These are phyloP conservation scores for Ceratobasidium sp. DNA, from an alignment of 1,284 basidiomycete species.

Conservation along the genomic window DNA sequence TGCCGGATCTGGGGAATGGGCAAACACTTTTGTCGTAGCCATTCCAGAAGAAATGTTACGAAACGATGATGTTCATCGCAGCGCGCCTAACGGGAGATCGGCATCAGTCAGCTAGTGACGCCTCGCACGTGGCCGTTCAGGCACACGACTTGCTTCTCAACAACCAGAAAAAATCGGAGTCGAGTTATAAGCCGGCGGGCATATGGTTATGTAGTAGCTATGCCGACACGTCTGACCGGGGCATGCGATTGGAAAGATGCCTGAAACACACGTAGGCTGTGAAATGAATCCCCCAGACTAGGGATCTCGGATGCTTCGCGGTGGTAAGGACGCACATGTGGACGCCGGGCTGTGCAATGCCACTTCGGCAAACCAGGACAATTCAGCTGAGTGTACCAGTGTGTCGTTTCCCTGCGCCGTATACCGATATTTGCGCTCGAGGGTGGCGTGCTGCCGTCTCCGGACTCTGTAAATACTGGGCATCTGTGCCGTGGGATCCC, in stretches of 20 bases:
- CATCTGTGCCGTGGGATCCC: slow-evolving; percentile 1
- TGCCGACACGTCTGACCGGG: slow-evolving; percentile 3
- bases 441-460: neutral
- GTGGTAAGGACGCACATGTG: slow-evolving; percentile 26
- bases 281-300: neutral
- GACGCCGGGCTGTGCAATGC: slow-evolving; percentile 15
- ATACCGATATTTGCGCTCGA: slow-evolving; percentile 18
- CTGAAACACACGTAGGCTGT: slow-evolving; percentile 8
- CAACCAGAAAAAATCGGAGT: neutral
- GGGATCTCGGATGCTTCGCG: neutral
- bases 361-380: slow-evolving; percentile 22
- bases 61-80: neutral
- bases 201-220: neutral
- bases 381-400: neutral
- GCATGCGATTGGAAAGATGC: neutral
- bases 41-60: neutral
- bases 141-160: slow-evolving; percentile 8
- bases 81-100: neutral
- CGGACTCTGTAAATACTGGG: slow-evolving; percentile 27
- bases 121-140: slow-evolving; percentile 17
- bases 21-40: too few relatives aligned
- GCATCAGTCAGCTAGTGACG: slow-evolving; percentile 5
- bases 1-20: neutral
- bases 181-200: neutral
- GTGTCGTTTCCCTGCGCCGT: slow-evolving; percentile 15